These are phyloP conservation scores for Dictyostelium intermedium DNA, from an alignment of 78 protist species.

Conservation along the genomic window DNA sequence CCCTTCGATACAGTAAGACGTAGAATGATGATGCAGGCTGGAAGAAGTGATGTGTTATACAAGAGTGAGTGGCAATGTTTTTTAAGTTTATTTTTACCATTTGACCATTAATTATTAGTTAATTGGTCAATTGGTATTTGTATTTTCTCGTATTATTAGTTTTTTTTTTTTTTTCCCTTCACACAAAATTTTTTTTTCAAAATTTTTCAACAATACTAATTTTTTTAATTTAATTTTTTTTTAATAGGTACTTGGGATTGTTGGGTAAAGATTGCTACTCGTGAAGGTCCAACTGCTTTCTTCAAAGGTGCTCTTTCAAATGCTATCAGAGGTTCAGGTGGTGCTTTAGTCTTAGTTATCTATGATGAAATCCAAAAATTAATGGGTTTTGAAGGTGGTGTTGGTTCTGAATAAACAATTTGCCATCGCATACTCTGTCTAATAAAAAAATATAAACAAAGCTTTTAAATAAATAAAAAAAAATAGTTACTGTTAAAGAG, in stretches of 20 bases:
- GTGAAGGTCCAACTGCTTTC: conserved; percentile 94
- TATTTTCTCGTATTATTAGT: not conserved
- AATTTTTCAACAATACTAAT: not conserved
- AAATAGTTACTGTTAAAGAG: no score
- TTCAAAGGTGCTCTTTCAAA: conserved; percentile 99
- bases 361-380: conserved; percentile 93
- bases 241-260: conserved; percentile 86
- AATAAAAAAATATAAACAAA: no score
- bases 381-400: conserved; percentile 79
- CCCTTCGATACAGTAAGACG: conserved; percentile 97
- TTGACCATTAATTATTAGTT: no score
- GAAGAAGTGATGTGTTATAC: conserved; percentile 88
- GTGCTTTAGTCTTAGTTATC: conserved; percentile 94
- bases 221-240: not conserved
- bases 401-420: conserved; percentile 59
- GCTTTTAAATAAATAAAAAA: no score
- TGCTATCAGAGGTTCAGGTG: conserved; percentile 94
- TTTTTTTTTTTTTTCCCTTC: not conserved
- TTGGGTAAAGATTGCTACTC: conserved; percentile 82
- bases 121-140: no score
- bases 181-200: not conserved
- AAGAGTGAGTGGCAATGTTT: not conserved
- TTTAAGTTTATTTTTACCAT: not conserved
- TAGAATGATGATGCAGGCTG: conserved; percentile 95
- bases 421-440: no score